These are phyloP conservation scores for Linnemannia zychae DNA, from an alignment of 192 early-diverging fungal genomes.

Conservation along the genomic window DNA sequence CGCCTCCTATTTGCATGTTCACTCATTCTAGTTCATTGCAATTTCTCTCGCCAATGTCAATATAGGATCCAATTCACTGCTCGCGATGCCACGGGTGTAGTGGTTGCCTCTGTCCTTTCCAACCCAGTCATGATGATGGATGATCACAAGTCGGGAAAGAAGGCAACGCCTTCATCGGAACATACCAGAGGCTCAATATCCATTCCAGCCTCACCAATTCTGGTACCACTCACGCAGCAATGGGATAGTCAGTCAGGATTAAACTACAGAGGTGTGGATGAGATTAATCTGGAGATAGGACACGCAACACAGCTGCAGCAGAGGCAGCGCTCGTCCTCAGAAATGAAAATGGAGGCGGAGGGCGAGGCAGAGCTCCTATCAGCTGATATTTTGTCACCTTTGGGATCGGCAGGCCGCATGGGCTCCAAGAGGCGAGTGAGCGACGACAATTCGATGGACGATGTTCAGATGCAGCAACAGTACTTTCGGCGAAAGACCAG, in stretches of 20 bases:
- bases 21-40: neutral
- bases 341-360: constrained; percentile 12
- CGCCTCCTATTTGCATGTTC: constrained; percentile 6
- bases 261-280: constrained; percentile 8
- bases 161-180: neutral
- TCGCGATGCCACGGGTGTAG: constrained; percentile 66
- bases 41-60: neutral
- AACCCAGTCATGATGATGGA: constrained; percentile 91
- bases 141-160: constrained; percentile 88
- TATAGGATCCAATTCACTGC: constrained; percentile 79
- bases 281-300: constrained; percentile 25
- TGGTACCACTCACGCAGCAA: neutral
- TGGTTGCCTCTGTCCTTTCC: constrained; percentile 80
- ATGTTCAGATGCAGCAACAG: constrained; percentile 20
- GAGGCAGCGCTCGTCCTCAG: neutral
- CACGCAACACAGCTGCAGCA: neutral
- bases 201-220: neutral
- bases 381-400: neutral
- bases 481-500: constrained; percentile 41
- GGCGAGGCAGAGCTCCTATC: constrained; percentile 12
- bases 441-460: constrained; percentile 25
- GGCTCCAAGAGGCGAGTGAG: constrained; percentile 29
- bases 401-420: neutral
- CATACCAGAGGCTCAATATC: constrained; percentile 1
- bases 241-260: neutral